Conservation (phyloP, 352 stramenopile species). For the Phytophthora pluvialis region DNA sequence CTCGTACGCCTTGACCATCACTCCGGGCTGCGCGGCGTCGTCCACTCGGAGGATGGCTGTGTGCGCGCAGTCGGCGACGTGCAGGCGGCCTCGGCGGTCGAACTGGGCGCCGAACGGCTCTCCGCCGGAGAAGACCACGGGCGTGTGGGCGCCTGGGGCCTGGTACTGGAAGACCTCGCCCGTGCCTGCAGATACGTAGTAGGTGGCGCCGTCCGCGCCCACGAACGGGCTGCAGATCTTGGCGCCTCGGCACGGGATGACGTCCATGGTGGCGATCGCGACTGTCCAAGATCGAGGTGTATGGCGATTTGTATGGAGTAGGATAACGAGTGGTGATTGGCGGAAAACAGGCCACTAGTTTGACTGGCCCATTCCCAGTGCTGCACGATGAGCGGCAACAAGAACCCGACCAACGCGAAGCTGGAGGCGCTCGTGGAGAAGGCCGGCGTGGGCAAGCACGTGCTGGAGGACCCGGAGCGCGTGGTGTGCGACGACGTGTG, state of each 20-base stretch:
- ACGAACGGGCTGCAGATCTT: slow-evolving; percentile 85
- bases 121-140: slow-evolving; percentile 70
- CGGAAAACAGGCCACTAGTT: not conserved
- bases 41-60: slow-evolving; percentile 77
- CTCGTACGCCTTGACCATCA: slow-evolving; percentile 88
- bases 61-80: slow-evolving; percentile 78
- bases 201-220: slow-evolving; percentile 37
- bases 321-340: not conserved
- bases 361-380: slow-evolving; percentile 14
- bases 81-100: slow-evolving; percentile 61
- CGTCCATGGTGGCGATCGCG: slow-evolving; percentile 32
- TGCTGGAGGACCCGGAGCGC: slow-evolving; percentile 67
- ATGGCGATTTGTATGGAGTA: slow-evolving; percentile 8
- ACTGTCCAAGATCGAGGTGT: slow-evolving; percentile 27
- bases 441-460: slow-evolving; percentile 66
- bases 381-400: slow-evolving; percentile 51
- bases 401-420: slow-evolving; percentile 71
- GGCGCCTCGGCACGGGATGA: slow-evolving; percentile 63
- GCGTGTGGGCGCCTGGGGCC: slow-evolving; percentile 53
- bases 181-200: slow-evolving; percentile 78
- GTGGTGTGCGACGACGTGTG: slow-evolving; percentile 86
- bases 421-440: slow-evolving; percentile 82
- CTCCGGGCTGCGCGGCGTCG: slow-evolving; percentile 56
- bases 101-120: slow-evolving; percentile 74
- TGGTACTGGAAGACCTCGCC: slow-evolving; percentile 68